These are phyloP conservation scores for Paramecium biaurelia DNA, from an alignment of 73 alveolate species.

Conservation along the genomic window DNA sequence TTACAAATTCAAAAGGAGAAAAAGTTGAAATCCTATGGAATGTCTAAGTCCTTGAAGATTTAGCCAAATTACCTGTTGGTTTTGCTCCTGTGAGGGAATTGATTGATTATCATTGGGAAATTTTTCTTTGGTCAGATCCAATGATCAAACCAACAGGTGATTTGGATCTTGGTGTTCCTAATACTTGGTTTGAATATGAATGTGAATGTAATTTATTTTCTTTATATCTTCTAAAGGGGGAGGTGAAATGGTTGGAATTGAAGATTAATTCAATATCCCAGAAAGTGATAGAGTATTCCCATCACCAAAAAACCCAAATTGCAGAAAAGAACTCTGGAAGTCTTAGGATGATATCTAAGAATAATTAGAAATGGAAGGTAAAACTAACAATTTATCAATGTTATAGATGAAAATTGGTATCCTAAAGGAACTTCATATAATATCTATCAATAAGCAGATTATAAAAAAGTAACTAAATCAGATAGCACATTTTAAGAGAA, in stretches of 20 bases:
- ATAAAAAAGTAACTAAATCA: neutral
- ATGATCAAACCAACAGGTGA: constrained; percentile 82
- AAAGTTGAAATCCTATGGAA: constrained; percentile 92
- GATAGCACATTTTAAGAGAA: constrained; percentile 39
- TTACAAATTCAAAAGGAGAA: constrained; percentile 93
- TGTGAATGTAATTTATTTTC: constrained; percentile 60
- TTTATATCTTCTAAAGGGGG: constrained; percentile 62
- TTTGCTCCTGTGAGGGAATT: constrained; percentile 84
- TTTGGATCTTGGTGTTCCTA: constrained; percentile 90
- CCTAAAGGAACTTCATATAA: constrained; percentile 54
- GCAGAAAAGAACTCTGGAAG: constrained; percentile 83
- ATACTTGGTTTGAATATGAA: constrained; percentile 93
- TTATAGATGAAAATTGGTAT: constrained; percentile 55
- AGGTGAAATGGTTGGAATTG: constrained; percentile 61
- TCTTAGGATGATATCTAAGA: constrained; percentile 78
- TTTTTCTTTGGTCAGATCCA: constrained; percentile 87
- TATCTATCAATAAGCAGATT: constrained; percentile 44
- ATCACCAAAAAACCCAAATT: constrained; percentile 79
- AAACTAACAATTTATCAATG: too few relatives aligned
- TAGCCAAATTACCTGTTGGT: constrained; percentile 71
- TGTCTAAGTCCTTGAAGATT: constrained; percentile 80
- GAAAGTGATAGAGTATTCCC: constrained; percentile 88
- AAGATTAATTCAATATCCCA: constrained; percentile 86
- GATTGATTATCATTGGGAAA: constrained; percentile 93
- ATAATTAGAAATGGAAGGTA: constrained; percentile 79